A percentile compares a stretch with the other conserved stretches of the same genome.
Conservation (phyloP, 345 rosid species). For the Melaleuca alternifolia region DNA sequence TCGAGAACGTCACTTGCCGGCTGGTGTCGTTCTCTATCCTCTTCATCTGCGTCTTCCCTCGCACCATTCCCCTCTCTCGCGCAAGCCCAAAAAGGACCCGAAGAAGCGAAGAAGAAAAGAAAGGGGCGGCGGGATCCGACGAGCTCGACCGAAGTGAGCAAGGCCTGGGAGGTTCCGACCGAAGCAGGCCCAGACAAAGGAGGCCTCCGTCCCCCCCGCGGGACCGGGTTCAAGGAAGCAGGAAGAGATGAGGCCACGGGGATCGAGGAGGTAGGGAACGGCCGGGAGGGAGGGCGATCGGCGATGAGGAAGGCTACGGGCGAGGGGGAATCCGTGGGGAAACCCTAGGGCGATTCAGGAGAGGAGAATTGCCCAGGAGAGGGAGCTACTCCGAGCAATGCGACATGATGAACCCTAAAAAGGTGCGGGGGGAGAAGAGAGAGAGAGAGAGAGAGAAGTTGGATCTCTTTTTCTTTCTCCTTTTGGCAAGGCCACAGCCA, state of each 20-base stretch:
- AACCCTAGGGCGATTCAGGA: constrained; percentile 33
- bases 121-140: no score
- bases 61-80: constrained; percentile 34
- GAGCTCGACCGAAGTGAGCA: no score
- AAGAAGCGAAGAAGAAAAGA: no score
- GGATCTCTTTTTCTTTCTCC: neutral
- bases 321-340: neutral
- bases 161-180: no score
- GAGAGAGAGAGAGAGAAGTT: neutral
- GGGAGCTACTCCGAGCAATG: neutral
- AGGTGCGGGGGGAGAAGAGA: neutral
- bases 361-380: neutral
- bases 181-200: no score
- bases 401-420: neutral
- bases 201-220: no score
- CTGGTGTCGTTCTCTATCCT: constrained; percentile 79
- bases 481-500: neutral
- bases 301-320: neutral
- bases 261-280: no score
- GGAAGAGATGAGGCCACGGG: no score
- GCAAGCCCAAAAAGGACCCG: no score
- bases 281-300: no score
- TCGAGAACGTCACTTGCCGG: constrained; percentile 88
- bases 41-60: constrained; percentile 88
- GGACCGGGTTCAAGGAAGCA: no score